Base-by-base conservation (phyloP, 208 protist species). In the Trypanosoma conorhini region DNA sequence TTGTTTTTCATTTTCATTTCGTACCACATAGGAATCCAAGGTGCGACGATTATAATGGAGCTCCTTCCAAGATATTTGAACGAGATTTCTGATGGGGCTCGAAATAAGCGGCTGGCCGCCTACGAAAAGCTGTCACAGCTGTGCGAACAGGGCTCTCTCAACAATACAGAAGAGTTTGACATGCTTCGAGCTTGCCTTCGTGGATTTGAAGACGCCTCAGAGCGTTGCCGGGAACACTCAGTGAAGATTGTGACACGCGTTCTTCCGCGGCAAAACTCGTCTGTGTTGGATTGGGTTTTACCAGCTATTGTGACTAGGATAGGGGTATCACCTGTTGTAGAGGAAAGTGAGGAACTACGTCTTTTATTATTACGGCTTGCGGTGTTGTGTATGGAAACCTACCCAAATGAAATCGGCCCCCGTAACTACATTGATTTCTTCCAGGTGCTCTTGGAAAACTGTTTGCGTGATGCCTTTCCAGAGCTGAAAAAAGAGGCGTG, bases 401-500 rank as follows among this genome's bases (percentile, higher is more conserved):
- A 94, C 70, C 92, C 92, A 3, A 87, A 95, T 70, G 92, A 95
- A 35, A 95, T 97, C 50, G 89, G 84, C 33, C 83, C 87, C 22
- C 79, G 89, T 21, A 91, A 91, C 63, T 97, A 89, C 74, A 93
- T 95, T 67, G 89, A 95, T 77, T 97, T 92, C 64, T 95, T 93
- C 57, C 80, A 89, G 54, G 88, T 93, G 13, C 85, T 97, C 4
- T 72, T 97, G 13, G 83, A 93, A 62, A 93, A 92, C 51, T 95
- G 89, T 75, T 81, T 94, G 50, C 72, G 75, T 22, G 92, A 97
- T 62, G 64, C 81, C 0, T 94, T 85, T 67, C 89, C 89, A 26
- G 86, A 94, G 33, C 66, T 97, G 28, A 95, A 97, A 79, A 92
- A 90, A 70, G 86, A 88, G 40, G 89, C 89, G 13, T 95, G 88